phyloP scores from a whole-genome alignment of 73 alveolate species.

The Breviolum minutum region DNA sequence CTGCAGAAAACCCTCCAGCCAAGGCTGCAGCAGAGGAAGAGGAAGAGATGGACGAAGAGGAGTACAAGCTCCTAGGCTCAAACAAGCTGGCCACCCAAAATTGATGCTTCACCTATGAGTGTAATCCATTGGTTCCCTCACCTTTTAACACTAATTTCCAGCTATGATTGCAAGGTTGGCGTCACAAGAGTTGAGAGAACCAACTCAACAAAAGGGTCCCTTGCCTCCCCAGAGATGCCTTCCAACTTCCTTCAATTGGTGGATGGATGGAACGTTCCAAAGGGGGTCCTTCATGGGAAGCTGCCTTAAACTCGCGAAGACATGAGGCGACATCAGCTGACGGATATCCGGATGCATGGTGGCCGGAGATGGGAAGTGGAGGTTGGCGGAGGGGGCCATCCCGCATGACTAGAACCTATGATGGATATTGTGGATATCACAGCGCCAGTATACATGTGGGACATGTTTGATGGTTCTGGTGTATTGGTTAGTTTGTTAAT shows the following conservation, averaged over 20 bases:
- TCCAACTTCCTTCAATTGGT: not conserved
- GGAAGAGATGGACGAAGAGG: constrained; percentile 15
- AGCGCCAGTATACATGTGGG: no score
- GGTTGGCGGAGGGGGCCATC: not conserved
- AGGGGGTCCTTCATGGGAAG: not conserved
- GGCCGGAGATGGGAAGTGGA: constrained; percentile 81
- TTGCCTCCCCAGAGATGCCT: not conserved
- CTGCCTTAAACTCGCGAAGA: not conserved
- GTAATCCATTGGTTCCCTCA: not conserved
- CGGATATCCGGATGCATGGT: constrained; percentile 74
- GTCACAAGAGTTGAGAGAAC: not conserved
- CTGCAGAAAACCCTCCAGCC: not conserved
- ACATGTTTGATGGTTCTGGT: no score
- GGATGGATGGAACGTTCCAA: not conserved
- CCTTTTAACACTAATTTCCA: no score
- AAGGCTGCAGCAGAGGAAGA: constrained; percentile 13
- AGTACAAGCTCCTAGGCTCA: not conserved
- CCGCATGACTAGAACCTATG: no score
- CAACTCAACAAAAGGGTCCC: not conserved
- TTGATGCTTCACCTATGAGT: not conserved
- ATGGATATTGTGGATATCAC: not conserved
- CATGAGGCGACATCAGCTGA: constrained; percentile 62
- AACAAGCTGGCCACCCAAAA: no score
- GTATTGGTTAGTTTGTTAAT: no score
- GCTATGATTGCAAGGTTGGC: no score